Evolutionary conservation across 2,329 filamentous ascomycete genomes (phyloP).

Genomic region (Colletotrichum tropicale): DNA sequence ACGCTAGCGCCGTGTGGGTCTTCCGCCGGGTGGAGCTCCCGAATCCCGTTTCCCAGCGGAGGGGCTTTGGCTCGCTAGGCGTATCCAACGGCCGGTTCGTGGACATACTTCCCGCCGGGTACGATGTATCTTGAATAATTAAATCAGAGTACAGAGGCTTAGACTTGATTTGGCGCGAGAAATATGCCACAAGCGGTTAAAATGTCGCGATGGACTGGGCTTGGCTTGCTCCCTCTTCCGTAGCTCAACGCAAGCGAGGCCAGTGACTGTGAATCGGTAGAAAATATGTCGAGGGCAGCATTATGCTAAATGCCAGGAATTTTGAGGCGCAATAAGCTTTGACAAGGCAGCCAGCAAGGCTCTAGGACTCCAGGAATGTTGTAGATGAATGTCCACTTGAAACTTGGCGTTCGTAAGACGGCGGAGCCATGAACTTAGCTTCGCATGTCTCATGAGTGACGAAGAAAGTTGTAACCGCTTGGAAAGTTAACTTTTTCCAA

Average conservation of each 20-base stretch:
- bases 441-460: neutral
- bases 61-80: neutral
- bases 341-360: neutral
- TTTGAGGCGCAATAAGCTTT: neutral
- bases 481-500: neutral
- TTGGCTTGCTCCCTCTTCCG: neutral
- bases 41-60: neutral
- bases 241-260: neutral
- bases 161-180: neutral
- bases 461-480: fast-evolving
- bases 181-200: neutral
- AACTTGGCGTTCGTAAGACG: neutral
- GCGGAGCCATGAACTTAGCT: neutral
- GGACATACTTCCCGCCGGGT: neutral
- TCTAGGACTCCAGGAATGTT: neutral
- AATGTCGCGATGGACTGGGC: neutral
- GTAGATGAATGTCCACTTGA: neutral
- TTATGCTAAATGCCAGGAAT: too few relatives aligned
- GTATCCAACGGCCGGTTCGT: neutral
- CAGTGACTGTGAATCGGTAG: too few relatives aligned
- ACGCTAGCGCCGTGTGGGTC: neutral
- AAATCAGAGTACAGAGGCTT: neutral
- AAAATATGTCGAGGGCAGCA: too few relatives aligned
- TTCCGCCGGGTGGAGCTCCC: neutral
- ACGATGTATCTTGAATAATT: neutral